Evolutionary conservation across 2,329 filamentous ascomycete species (phyloP).

Genomic region (Neoarthrinium moseri): DNA sequence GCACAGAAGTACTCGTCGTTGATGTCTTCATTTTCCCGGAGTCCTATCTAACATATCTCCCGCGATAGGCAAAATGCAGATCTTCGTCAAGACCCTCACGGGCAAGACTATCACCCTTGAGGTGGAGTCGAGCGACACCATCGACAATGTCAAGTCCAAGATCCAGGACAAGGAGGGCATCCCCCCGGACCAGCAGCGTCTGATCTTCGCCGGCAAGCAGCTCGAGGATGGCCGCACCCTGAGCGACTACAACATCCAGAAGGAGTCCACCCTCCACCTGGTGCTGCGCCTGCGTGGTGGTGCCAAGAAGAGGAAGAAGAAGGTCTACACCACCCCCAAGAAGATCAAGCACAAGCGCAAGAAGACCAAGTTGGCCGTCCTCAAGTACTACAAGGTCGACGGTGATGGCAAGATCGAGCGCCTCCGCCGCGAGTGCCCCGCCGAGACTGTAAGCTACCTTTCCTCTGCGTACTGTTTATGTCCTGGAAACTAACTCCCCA

Average conservation of each 20-base stretch:
- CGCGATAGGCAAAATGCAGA: conserved; percentile 67
- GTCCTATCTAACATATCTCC: conserved; percentile 3
- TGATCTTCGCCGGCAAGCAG: conserved; percentile 99
- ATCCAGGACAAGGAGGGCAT: conserved; percentile 99
- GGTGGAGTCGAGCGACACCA: conserved; percentile 99
- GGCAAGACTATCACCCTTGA: conserved; percentile 99
- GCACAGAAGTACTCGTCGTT: too few relatives aligned
- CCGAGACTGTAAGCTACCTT: conserved; percentile 69
- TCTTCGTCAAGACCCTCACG: conserved; percentile 86
- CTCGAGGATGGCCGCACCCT: conserved; percentile 99
- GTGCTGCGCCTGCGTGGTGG: conserved; percentile 98
- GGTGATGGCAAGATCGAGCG: conserved; percentile 99
- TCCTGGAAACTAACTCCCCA: not conserved
- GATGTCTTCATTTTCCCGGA: too few relatives aligned
- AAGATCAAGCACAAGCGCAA: conserved; percentile 99
- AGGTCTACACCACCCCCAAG: conserved; percentile 99
- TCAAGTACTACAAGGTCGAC: conserved; percentile 99
- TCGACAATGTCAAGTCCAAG: conserved; percentile 99
- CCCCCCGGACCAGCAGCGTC: conserved; percentile 96
- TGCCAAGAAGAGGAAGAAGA: conserved; percentile 99
- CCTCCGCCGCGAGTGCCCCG: conserved; percentile 94
- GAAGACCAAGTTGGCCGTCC: conserved; percentile 99
- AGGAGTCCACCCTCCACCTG: conserved; percentile 98
- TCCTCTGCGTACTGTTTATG: not conserved
- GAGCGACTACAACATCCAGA: conserved; percentile 99